Conservation (phyloP, 75 land plant genomes). For the Sequoiadendron giganteum region DNA sequence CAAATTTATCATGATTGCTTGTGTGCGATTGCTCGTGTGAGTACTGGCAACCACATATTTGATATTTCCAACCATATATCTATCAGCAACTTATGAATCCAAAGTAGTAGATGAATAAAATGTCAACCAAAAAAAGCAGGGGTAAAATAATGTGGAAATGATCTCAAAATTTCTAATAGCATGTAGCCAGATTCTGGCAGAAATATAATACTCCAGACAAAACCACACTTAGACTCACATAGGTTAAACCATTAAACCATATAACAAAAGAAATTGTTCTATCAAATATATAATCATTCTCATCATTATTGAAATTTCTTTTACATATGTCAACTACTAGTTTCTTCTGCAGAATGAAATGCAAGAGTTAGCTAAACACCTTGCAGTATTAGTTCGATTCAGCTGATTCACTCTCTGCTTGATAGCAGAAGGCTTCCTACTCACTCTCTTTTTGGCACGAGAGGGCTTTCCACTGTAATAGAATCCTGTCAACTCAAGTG, state of each 20-base stretch:
- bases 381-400: constrained; percentile 31
- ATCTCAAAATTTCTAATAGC: neutral
- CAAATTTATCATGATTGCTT: neutral
- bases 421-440: constrained; percentile 10
- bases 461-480: constrained; percentile 88
- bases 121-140: neutral
- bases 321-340: neutral
- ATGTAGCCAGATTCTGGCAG: neutral
- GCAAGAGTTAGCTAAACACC: neutral
- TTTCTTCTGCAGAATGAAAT: constrained; percentile 2
- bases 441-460: constrained; percentile 27
- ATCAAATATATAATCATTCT: neutral
- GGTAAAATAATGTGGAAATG: neutral
- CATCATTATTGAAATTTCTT: neutral
- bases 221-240: neutral
- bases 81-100: neutral
- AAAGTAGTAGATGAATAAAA: neutral
- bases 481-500: constrained; percentile 94
- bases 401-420: constrained; percentile 25
- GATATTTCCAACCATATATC: neutral
- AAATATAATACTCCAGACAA: neutral
- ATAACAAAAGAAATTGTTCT: neutral
- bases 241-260: neutral
- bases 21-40: neutral
- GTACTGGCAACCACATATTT: neutral